Evolutionary conservation across 2,329 filamentous ascomycete genomes (phyloP).

Genomic region (Ascochyta rabiei): DNA sequence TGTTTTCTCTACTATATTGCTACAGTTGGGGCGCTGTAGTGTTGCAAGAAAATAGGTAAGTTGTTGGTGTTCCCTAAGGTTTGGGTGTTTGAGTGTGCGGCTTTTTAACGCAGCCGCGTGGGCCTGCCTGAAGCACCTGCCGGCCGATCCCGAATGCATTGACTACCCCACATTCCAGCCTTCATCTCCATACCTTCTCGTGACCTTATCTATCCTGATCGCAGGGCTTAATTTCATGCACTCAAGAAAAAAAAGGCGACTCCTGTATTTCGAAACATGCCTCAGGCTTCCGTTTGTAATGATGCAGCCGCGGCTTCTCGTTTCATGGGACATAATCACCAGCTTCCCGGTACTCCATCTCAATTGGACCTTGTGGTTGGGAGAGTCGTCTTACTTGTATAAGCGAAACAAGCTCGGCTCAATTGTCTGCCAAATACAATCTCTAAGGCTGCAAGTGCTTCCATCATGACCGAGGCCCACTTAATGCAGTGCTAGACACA

Average conservation of each 20-base stretch:
- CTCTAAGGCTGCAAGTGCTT: not conserved
- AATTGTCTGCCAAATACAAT: no score
- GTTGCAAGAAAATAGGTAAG: no score
- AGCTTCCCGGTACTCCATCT: not conserved
- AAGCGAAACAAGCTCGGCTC: not conserved
- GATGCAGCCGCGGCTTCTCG: not conserved
- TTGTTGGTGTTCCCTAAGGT: no score
- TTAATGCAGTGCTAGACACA: not conserved
- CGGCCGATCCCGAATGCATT: conserved; percentile 13
- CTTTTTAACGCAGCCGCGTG: no score
- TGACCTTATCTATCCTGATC: not conserved
- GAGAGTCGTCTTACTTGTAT: not conserved
- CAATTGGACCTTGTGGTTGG: not conserved
- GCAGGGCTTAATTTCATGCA: conserved; percentile 4
- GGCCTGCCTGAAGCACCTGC: conserved; percentile 4
- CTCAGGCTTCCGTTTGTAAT: not conserved
- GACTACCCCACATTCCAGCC: conserved; percentile 21
- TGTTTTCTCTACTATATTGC: no score
- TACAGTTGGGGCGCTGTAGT: no score
- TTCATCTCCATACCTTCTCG: conserved; percentile 14
- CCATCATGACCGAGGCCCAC: not conserved
- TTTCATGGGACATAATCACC: not conserved
- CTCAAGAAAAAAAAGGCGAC: not conserved
- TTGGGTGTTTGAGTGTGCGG: no score
- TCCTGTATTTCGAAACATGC: conserved; percentile 13